A percentile compares a stretch with the other conserved stretches of the same genome.
Conservation (phyloP, 768 basidiomycete genomes). For the Exsudoporus frostii region DNA sequence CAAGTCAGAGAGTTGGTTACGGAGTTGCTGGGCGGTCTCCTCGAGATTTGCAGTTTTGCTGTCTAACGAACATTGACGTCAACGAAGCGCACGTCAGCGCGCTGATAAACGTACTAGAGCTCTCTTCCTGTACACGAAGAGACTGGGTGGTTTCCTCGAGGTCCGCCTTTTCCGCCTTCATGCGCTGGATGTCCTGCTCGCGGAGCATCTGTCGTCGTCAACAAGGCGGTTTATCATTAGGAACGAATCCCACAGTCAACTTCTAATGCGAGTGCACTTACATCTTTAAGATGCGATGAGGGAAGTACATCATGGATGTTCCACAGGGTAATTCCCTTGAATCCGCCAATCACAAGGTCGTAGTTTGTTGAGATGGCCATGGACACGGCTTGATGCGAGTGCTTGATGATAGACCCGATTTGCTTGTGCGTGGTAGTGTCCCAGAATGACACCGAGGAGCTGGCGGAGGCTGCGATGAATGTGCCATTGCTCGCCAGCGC, state of each 20-base stretch:
- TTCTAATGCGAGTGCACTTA: not conserved
- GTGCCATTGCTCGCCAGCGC: not conserved
- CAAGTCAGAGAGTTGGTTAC: not conserved
- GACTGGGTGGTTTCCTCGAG: not conserved
- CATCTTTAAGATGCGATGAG: not conserved
- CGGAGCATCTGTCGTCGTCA: no score
- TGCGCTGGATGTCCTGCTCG: no score
- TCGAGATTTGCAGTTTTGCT: not conserved
- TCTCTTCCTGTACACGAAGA: not conserved
- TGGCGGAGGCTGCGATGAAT: not conserved
- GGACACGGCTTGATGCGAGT: not conserved
- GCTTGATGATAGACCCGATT: not conserved
- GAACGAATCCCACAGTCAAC: no score
- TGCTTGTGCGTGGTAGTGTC: not conserved
- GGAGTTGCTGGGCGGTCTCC: not conserved
- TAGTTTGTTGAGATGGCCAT: constrained; percentile 5
- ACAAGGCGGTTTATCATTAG: no score
- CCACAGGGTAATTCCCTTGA: not conserved
- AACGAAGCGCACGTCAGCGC: not conserved
- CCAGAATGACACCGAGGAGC: constrained; percentile 5
- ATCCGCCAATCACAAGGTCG: not conserved
- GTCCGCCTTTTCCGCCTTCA: no score
- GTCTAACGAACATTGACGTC: not conserved
- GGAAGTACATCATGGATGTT: constrained; percentile 1
- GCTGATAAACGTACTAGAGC: not conserved